phyloP scores from a whole-genome alignment of 2,329 filamentous ascomycete genomes.

The Monosporascus sp. region DNA sequence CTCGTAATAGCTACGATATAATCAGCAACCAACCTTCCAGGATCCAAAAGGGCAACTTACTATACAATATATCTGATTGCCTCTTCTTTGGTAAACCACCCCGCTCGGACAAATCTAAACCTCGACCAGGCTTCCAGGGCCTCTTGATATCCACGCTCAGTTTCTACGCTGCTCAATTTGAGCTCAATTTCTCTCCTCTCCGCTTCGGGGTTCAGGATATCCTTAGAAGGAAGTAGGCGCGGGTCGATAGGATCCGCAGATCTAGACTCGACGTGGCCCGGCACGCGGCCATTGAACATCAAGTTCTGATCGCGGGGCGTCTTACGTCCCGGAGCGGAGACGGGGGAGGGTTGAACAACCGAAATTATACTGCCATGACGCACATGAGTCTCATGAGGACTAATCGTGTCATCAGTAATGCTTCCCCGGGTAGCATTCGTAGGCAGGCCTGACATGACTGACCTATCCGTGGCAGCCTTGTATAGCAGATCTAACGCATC shows the following conservation, averaged over 20 bases:
- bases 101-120: slow-evolving; percentile 90
- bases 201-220: slow-evolving; percentile 27
- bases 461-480: slow-evolving; percentile 70
- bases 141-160: slow-evolving; percentile 54
- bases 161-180: slow-evolving; percentile 22
- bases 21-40: slow-evolving; percentile 7
- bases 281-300: slow-evolving; percentile 14
- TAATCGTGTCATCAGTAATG: slow-evolving; percentile 17
- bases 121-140: slow-evolving; percentile 84
- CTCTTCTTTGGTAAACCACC: slow-evolving; percentile 93
- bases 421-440: neutral
- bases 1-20: slow-evolving; percentile 67
- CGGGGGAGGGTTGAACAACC: slow-evolving; percentile 19
- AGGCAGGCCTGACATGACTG: slow-evolving; percentile 21
- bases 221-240: slow-evolving; percentile 18
- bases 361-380: slow-evolving; percentile 19
- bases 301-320: slow-evolving; percentile 14
- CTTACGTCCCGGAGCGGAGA: slow-evolving; percentile 16
- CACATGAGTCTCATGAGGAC: slow-evolving; percentile 22
- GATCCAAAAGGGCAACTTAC: slow-evolving; percentile 39
- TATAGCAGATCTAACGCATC: slow-evolving; percentile 89
- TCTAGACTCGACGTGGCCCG: slow-evolving; percentile 17
- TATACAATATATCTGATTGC: slow-evolving; percentile 93
- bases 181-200: slow-evolving; percentile 36
- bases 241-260: slow-evolving; percentile 27